These are phyloP conservation scores for Cornus controversa DNA, from an alignment of 148 eudicot genomes.

Conservation along the genomic window DNA sequence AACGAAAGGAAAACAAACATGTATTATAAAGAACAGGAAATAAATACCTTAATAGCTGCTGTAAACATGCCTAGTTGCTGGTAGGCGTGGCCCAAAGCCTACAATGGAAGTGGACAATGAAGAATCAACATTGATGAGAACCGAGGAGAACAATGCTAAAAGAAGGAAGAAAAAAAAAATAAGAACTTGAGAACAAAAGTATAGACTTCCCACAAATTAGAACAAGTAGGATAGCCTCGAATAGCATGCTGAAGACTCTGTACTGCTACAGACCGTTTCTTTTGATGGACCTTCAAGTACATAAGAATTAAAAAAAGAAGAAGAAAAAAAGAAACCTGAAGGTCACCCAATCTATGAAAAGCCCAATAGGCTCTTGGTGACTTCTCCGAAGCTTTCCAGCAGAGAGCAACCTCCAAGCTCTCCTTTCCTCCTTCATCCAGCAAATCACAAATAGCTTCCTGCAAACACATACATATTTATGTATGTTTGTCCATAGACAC, in stretches of 20 bases:
- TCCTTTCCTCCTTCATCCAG: slow-evolving; percentile 80
- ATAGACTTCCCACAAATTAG: slow-evolving; percentile 97
- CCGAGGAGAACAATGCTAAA: background rate
- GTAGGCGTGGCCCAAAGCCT: slow-evolving; percentile 91
- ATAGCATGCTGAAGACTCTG: slow-evolving; percentile 88
- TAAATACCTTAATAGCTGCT: slow-evolving; percentile 83
- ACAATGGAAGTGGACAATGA: slow-evolving; percentile 2
- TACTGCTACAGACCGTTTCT: slow-evolving; percentile 86
- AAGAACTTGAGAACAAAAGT: slow-evolving; percentile 12
- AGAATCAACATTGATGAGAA: slow-evolving; percentile 4
- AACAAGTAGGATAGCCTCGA: slow-evolving; percentile 76
- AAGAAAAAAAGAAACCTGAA: slow-evolving; percentile 50
- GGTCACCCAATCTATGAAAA: slow-evolving; percentile 71
- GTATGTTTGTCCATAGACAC: no score
- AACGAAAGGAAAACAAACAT: background rate
- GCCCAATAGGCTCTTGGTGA: slow-evolving; percentile 98
- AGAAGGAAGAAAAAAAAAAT: background rate
- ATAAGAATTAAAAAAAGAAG: background rate
- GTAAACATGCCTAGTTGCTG: slow-evolving; percentile 94
- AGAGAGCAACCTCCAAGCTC: slow-evolving; percentile 75
- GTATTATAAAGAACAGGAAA: background rate
- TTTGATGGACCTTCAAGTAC: slow-evolving; percentile 62
- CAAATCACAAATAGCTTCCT: slow-evolving; percentile 87
- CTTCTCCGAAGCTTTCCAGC: slow-evolving; percentile 80
- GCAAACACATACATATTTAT: background rate